Evolutionary conservation across 1,139 yeast species (phyloP).

Genomic region (Meyerozyma carpophila): DNA sequence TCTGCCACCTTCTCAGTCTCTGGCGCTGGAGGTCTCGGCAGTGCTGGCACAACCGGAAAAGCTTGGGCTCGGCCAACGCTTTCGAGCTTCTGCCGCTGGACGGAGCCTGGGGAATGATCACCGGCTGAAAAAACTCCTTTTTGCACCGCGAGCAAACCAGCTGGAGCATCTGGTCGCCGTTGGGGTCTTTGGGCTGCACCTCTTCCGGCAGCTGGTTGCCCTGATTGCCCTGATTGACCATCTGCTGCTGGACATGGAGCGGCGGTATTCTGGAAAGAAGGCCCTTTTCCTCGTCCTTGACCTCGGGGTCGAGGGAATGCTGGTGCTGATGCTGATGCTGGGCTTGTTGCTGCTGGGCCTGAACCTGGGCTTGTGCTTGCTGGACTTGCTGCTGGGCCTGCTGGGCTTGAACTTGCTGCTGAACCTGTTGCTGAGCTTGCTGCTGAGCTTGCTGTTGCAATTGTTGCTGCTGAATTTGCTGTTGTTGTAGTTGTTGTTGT

Average conservation of each 20-base stretch:
- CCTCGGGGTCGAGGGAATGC: background rate
- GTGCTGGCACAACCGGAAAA: slow-evolving; percentile 55
- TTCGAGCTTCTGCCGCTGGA: slow-evolving; percentile 16
- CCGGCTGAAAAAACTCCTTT: slow-evolving; percentile 48
- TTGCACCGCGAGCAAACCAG: slow-evolving; percentile 52
- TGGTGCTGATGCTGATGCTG: background rate
- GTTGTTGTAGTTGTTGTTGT: background rate
- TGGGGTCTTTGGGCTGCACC: background rate
- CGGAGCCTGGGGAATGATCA: slow-evolving; percentile 31
- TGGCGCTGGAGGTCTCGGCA: slow-evolving; percentile 61
- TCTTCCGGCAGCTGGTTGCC: slow-evolving; percentile 12
- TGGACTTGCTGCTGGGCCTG: slow-evolving; percentile 4
- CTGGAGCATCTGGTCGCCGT: slow-evolving; percentile 16
- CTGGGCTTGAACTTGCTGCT: slow-evolving; percentile 4
- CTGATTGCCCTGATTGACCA: slow-evolving; percentile 24
- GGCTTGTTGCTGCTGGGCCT: background rate
- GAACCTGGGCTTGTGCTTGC: background rate
- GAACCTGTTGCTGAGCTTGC: slow-evolving; percentile 8
- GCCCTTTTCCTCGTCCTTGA: slow-evolving; percentile 13
- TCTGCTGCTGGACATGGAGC: slow-evolving; percentile 40
- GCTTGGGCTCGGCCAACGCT: slow-evolving; percentile 39
- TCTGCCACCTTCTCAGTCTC: slow-evolving; percentile 60
- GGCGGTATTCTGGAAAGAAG: slow-evolving; percentile 43
- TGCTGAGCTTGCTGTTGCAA: background rate
- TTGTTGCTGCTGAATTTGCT: slow-evolving; percentile 6